Percentiles rank a stretch among this genome's conserved stretches.
These are phyloP conservation scores for Verticillium isaacii DNA, from an alignment of 2,329 filamentous ascomycete species.

Conservation along the genomic window DNA sequence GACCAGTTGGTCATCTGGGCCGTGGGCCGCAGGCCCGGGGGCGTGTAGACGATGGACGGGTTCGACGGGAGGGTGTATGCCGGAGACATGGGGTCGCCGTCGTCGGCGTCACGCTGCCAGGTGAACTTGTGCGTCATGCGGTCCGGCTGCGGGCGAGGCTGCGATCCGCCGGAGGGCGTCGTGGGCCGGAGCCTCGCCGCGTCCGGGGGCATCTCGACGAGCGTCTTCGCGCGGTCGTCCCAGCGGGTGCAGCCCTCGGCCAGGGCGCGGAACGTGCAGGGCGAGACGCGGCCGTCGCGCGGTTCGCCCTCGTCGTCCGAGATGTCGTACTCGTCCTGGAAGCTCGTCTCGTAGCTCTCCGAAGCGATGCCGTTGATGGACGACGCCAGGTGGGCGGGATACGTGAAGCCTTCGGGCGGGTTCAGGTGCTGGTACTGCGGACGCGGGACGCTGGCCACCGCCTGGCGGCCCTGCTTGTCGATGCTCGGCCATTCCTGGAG, in stretches of 20 bases:
- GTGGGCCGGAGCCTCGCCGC: constrained; percentile 8
- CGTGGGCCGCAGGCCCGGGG: background rate
- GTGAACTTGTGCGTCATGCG: constrained; percentile 6
- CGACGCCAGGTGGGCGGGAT: background rate
- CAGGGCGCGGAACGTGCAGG: constrained; percentile 34
- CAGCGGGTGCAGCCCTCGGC: constrained; percentile 27
- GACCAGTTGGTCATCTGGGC: constrained; percentile 10
- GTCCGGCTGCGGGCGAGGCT: constrained; percentile 2
- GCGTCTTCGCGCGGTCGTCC: constrained; percentile 15
- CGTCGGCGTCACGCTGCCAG: constrained; percentile 17
- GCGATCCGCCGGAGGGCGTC: constrained; percentile 1
- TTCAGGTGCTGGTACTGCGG: constrained; percentile 11
- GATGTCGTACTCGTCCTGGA: constrained; percentile 19
- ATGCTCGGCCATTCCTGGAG: constrained; percentile 5
- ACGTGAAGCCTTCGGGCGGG: constrained; percentile 3
- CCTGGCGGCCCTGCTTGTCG: constrained; percentile 5
- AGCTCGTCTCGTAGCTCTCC: background rate
- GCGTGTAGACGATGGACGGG: constrained; percentile 12
- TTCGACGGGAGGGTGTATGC: constrained; percentile 10
- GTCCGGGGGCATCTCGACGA: constrained; percentile 10
- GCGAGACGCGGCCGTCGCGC: constrained; percentile 29
- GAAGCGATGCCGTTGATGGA: background rate
- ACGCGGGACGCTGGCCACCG: constrained; percentile 7
- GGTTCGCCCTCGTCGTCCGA: constrained; percentile 36
- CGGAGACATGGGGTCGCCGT: constrained; percentile 10